Evolutionary conservation across 176 grass and related monocot genomes (phyloP).

Genomic region (Chloris gayana): DNA sequence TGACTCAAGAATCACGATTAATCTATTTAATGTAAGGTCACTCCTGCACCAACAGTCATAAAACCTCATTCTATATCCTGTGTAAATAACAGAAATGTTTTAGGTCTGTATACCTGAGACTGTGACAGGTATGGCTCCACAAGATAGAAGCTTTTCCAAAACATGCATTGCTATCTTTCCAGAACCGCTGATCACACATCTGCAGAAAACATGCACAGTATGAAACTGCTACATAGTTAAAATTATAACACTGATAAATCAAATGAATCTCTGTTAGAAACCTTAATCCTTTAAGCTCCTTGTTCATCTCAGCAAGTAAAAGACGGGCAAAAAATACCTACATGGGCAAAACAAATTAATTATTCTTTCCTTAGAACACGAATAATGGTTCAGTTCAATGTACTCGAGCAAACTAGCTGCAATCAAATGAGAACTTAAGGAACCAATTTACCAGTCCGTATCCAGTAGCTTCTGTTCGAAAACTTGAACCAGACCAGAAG

Average conservation of each 20-base stretch:
- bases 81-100: conserved; percentile 23
- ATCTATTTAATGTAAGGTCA: conserved; percentile 14
- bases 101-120: conserved; percentile 71
- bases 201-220: conserved; percentile 47
- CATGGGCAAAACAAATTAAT: neutral
- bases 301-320: conserved; percentile 99
- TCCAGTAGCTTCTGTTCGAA: conserved; percentile 97
- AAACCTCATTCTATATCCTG: conserved; percentile 22
- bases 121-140: conserved; percentile 93
- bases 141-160: conserved; percentile 93
- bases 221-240: conserved; percentile 23
- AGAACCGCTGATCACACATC: conserved; percentile 92
- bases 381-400: conserved; percentile 19
- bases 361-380: conserved; percentile 9
- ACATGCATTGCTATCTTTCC: conserved; percentile 99
- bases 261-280: conserved; percentile 45
- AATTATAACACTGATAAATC: conserved; percentile 30
- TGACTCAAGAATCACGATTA: neutral
- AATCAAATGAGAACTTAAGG: conserved; percentile 35
- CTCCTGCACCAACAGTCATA: neutral
- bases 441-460: conserved; percentile 81
- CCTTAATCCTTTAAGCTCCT: conserved; percentile 99
- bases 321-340: conserved; percentile 99
- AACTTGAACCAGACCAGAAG: conserved; percentile 99
- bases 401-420: conserved; percentile 9